phyloP scores from a whole-genome alignment of 495 filamentous ascomycete species.

The Pseudevernia furfuracea region DNA sequence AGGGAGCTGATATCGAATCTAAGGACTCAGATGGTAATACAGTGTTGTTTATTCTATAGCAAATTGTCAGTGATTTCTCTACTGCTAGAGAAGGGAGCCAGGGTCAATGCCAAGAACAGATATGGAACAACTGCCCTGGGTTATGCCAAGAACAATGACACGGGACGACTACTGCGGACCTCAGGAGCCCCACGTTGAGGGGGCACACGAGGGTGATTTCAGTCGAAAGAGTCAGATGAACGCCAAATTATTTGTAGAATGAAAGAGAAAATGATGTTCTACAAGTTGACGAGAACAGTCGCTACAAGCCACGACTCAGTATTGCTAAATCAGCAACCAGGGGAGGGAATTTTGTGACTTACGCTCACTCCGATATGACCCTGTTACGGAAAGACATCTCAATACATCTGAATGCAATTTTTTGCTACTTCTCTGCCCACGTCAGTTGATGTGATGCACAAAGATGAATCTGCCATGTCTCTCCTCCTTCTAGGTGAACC shows the following conservation, averaged over 20 bases:
- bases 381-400: no score
- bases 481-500: no score
- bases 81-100: conserved; percentile 15
- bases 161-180: background rate
- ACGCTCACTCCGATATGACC: no score
- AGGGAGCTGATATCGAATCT: conserved; percentile 16
- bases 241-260: no score
- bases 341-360: background rate
- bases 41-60: background rate
- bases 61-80: conserved; percentile 9
- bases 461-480: no score
- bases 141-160: background rate
- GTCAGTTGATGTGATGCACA: no score
- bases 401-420: no score
- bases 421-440: no score
- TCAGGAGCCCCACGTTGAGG: background rate
- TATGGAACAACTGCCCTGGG: conserved; percentile 8
- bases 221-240: background rate
- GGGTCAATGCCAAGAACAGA: conserved; percentile 2
- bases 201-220: background rate
- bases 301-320: background rate
- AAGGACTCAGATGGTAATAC: background rate
- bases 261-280: background rate
- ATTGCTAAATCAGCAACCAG: no score
- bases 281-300: background rate